Conservation (phyloP, 1,284 basidiomycete genomes). For the Trichosporon ovoides region DNA sequence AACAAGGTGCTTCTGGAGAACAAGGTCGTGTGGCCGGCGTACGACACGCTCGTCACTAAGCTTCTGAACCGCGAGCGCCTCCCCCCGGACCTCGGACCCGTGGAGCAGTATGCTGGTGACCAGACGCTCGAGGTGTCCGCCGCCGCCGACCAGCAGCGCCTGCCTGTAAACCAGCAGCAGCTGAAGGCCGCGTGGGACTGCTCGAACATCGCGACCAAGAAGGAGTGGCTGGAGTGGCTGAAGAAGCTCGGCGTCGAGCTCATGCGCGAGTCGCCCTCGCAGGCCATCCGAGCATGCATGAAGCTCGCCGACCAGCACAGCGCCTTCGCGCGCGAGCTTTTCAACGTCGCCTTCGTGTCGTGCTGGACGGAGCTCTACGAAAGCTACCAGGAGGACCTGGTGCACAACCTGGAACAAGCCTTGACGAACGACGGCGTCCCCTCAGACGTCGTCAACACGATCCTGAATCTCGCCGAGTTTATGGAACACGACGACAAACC, state of each 20-base stretch:
- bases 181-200: conserved; percentile 97
- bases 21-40: conserved; percentile 75
- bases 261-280: conserved; percentile 96
- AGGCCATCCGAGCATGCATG: conserved; percentile 93
- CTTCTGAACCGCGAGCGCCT: conserved; percentile 87
- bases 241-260: conserved; percentile 89
- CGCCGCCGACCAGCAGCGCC: conserved; percentile 68
- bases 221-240: conserved; percentile 97
- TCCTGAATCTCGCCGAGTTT: conserved; percentile 94
- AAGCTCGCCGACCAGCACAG: conserved; percentile 86
- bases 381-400: conserved; percentile 93
- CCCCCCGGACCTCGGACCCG: conserved; percentile 57
- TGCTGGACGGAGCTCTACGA: conserved; percentile 97
- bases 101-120: conserved; percentile 48
- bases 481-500: conserved; percentile 99
- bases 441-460: conserved; percentile 81
- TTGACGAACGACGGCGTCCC: conserved; percentile 76
- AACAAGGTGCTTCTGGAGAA: conserved; percentile 81
- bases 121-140: conserved; percentile 24
- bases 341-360: conserved; percentile 97
- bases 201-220: conserved; percentile 68
- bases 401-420: conserved; percentile 81
- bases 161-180: conserved; percentile 95
- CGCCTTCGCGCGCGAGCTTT: conserved; percentile 87
- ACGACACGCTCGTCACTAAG: conserved; percentile 82